Evolutionary conservation across 2,329 filamentous ascomycete species (phyloP).

Genomic region (Rutstroemia sp.): DNA sequence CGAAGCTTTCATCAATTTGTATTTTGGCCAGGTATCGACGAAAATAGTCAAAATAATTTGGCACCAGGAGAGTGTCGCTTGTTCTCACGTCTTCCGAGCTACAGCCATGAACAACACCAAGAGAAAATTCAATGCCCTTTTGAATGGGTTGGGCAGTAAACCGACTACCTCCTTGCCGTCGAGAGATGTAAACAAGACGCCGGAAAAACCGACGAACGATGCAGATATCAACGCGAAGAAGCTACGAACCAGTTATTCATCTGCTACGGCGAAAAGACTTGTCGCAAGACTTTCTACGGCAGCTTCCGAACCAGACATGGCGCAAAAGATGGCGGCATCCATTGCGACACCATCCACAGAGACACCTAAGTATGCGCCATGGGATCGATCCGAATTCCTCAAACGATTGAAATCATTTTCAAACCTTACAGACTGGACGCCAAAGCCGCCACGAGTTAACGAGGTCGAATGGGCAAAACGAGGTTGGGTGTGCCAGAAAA

Average conservation of each 20-base stretch:
- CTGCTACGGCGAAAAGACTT: conserved; percentile 8
- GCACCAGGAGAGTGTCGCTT: neutral
- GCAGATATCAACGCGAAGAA: conserved; percentile 24
- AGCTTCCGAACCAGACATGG: conserved; percentile 5
- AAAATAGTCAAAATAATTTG: neutral
- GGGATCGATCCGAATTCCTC: conserved; percentile 76
- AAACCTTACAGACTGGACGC: conserved; percentile 87
- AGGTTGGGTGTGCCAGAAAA: conserved; percentile 80
- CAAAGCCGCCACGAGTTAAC: conserved; percentile 76
- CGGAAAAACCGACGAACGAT: conserved; percentile 26
- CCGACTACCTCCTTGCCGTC: conserved; percentile 36
- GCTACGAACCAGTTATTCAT: conserved; percentile 21
- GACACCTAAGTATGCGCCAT: conserved; percentile 71
- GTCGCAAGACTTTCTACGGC: neutral
- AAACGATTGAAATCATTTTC: conserved; percentile 79
- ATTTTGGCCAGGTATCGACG: neutral
- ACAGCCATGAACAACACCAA: conserved; percentile 66
- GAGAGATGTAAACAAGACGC: conserved; percentile 31
- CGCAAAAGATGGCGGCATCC: conserved; percentile 23
- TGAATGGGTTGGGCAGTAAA: conserved; percentile 55
- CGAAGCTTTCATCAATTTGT: neutral
- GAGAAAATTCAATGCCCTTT: conserved; percentile 70
- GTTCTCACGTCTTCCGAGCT: neutral
- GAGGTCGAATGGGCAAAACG: conserved; percentile 93
- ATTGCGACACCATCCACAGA: conserved; percentile 19